phyloP scores from a whole-genome alignment of 352 stramenopile species.

The Achlya hypogyna region DNA sequence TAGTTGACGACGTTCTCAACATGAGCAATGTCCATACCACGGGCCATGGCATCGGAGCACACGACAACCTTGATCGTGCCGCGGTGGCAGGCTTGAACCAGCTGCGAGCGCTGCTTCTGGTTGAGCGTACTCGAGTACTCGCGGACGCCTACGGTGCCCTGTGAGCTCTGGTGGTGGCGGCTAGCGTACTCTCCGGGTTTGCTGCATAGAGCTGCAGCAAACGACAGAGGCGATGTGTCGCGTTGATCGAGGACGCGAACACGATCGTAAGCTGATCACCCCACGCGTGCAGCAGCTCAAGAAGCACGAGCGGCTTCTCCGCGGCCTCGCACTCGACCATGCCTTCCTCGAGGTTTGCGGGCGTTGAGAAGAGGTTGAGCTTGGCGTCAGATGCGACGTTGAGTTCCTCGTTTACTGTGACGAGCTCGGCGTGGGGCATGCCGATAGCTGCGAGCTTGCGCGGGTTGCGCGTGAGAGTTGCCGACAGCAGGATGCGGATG shows the following conservation, averaged over 20 bases:
- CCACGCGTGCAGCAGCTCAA: conserved; percentile 87
- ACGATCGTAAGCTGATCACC: conserved; percentile 82
- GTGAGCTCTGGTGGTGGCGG: conserved; percentile 20
- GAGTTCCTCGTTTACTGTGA: conserved; percentile 44
- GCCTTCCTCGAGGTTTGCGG: conserved; percentile 72
- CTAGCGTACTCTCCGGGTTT: conserved; percentile 4
- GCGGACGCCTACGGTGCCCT: conserved; percentile 37
- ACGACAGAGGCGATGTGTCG: conserved; percentile 91
- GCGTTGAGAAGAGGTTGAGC: conserved; percentile 71
- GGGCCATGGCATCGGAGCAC: conserved; percentile 88
- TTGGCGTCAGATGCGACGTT: conserved; percentile 8
- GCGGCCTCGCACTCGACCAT: conserved; percentile 89
- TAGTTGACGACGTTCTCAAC: conserved; percentile 93
- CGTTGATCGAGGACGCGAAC: conserved; percentile 95
- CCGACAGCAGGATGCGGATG: conserved; percentile 95
- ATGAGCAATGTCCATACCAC: conserved; percentile 89
- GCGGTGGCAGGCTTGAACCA: conserved; percentile 71
- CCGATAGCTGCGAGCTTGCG: conserved; percentile 91
- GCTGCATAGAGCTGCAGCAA: conserved; percentile 84
- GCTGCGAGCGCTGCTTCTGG: conserved; percentile 62
- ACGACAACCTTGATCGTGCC: conserved; percentile 71
- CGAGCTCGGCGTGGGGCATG: conserved; percentile 93
- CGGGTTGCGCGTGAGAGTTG: conserved; percentile 95
- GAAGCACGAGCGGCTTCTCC: conserved; percentile 92
- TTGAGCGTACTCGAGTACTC: conserved; percentile 77